Evolutionary conservation across 2,329 filamentous ascomycete species (phyloP).

Genomic region (Sporothrix brunneoviolacea): DNA sequence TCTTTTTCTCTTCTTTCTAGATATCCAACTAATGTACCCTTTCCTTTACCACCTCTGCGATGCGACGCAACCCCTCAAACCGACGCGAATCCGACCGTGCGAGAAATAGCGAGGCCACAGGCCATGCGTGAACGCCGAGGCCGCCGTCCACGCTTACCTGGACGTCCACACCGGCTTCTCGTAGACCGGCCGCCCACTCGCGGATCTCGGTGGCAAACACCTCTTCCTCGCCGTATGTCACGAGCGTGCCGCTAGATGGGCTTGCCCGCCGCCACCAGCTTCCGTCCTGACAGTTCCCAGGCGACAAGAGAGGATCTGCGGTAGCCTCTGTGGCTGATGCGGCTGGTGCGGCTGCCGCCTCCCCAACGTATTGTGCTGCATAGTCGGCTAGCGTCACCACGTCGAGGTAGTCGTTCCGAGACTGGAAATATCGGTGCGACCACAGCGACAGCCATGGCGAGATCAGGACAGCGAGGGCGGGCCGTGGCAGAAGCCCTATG

Average conservation of each 20-base stretch:
- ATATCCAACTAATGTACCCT: constrained; percentile 15
- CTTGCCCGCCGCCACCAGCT: constrained; percentile 60
- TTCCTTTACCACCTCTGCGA: constrained; percentile 34
- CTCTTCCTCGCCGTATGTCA: constrained; percentile 71
- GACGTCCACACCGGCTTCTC: constrained; percentile 23
- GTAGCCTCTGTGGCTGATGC: too few species aligned
- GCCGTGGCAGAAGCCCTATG: constrained; percentile 46
- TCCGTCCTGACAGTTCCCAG: too few species aligned
- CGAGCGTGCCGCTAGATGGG: constrained; percentile 59
- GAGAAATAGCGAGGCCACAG: constrained; percentile 59
- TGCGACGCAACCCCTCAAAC: constrained; percentile 41
- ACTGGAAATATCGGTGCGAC: constrained; percentile 60
- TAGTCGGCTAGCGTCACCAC: constrained; percentile 60
- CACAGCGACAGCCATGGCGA: constrained; percentile 75
- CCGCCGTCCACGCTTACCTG: constrained; percentile 27
- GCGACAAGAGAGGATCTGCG: too few species aligned
- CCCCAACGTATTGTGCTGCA: constrained; percentile 63
- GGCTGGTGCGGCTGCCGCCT: too few species aligned
- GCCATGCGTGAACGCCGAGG: constrained; percentile 67
- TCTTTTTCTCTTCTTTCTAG: constrained; percentile 22
- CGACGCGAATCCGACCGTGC: constrained; percentile 41
- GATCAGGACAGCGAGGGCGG: constrained; percentile 63
- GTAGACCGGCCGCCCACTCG: constrained; percentile 42
- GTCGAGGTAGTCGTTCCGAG: constrained; percentile 69
- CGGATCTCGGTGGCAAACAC: constrained; percentile 67